A percentile compares a stretch with the other conserved stretches of the same genome.
Evolutionary conservation across 371 early-diverging fungal species (phyloP).

Genomic region (Mucor plumbeus): DNA sequence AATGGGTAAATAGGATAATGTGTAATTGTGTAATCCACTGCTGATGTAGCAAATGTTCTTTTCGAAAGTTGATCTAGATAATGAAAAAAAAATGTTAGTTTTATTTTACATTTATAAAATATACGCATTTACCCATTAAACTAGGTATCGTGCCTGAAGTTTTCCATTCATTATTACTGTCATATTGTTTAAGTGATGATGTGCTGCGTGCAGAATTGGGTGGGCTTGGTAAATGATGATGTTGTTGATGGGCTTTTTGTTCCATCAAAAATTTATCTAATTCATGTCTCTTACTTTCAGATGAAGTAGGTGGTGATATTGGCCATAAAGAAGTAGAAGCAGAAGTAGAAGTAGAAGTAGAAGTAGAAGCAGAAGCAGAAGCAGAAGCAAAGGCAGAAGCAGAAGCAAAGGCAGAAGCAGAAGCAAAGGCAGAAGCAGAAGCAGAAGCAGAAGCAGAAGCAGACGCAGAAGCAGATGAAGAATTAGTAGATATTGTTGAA

Average conservation of each 20-base stretch:
- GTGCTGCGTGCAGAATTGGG: constrained; percentile 23
- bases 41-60: constrained; percentile 33
- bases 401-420: too few relatives aligned
- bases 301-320: constrained; percentile 15
- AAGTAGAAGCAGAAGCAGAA: too few relatives aligned
- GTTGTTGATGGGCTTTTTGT: neutral
- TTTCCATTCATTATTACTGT: constrained; percentile 28
- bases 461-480: too few relatives aligned
- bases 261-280: constrained; percentile 3
- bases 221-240: constrained; percentile 17
- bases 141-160: constrained; percentile 41
- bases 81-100: neutral
- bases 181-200: constrained; percentile 2
- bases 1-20: constrained; percentile 43
- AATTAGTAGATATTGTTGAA: neutral
- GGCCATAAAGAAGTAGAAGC: constrained; percentile 1
- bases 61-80: constrained; percentile 38
- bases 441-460: too few relatives aligned
- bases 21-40: constrained; percentile 27
- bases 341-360: constrained; percentile 26
- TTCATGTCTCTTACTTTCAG: constrained; percentile 11
- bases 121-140: constrained; percentile 41
- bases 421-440: too few relatives aligned
- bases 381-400: too few relatives aligned
- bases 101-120: neutral